Conservation (phyloP, 2,329 filamentous ascomycete genomes). For the Talaromyces rugulosus region DNA sequence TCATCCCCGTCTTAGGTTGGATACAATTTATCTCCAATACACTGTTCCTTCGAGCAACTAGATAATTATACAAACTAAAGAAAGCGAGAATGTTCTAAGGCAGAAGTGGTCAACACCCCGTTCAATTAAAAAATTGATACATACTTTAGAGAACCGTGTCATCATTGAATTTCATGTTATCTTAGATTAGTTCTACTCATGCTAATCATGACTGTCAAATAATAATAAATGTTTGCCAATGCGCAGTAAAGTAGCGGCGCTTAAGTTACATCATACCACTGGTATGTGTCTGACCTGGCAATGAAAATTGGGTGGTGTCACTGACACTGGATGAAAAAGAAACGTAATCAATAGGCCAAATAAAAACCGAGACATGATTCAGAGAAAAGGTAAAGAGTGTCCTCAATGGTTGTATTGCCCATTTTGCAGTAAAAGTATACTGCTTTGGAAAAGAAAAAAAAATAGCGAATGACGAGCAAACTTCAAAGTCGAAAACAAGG, state of each 20-base stretch:
- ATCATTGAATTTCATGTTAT: neutral
- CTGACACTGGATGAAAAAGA: conserved; percentile 6
- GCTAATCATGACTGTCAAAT: conserved; percentile 12
- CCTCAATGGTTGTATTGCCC: neutral
- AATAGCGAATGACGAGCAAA: neutral
- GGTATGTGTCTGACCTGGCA: conserved; percentile 8
- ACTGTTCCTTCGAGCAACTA: neutral
- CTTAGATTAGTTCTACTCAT: conserved; percentile 8
- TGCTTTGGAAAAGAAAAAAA: neutral
- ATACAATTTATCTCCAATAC: conserved; percentile 10
- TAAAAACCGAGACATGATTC: conserved; percentile 6
- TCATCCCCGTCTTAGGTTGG: conserved; percentile 2
- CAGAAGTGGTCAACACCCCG: neutral
- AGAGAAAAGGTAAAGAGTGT: neutral
- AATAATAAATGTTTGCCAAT: conserved; percentile 6
- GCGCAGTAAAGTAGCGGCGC: neutral
- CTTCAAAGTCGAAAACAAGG: neutral
- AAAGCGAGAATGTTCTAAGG: neutral
- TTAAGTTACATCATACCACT: conserved; percentile 1
- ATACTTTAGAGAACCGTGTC: neutral
- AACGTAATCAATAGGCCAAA: conserved; percentile 4
- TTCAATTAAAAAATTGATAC: neutral
- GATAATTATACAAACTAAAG: neutral
- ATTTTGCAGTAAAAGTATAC: neutral
- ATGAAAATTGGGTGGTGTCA: conserved; percentile 1